Conservation (phyloP, 495 filamentous ascomycete genomes). For the Massariosphaeria phaeospora region DNA sequence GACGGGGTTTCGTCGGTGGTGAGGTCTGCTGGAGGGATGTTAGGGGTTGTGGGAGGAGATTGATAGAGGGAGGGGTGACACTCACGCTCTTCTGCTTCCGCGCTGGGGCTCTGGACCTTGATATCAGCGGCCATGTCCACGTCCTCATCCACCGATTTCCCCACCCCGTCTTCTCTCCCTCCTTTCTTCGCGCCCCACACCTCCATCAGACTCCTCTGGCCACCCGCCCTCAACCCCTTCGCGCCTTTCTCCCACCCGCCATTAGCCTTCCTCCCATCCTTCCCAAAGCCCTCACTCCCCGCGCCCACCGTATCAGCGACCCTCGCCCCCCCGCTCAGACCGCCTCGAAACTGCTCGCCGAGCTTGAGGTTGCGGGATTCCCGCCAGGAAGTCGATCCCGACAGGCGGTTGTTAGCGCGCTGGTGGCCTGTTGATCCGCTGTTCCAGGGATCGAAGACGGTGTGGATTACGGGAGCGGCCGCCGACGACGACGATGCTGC, state of each 20-base stretch:
- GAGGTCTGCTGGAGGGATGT: background rate
- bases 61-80: too few species aligned
- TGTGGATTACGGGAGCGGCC: constrained; percentile 49
- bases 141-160: constrained; percentile 29
- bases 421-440: constrained; percentile 78
- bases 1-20: background rate
- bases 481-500: constrained; percentile 7
- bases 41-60: background rate
- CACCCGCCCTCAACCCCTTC: constrained; percentile 43
- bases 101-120: background rate
- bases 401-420: constrained; percentile 57
- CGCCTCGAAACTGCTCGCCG: constrained; percentile 58
- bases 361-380: constrained; percentile 63
- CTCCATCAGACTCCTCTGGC: constrained; percentile 42
- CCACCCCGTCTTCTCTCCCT: constrained; percentile 15
- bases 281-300: constrained; percentile 41
- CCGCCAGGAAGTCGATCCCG: constrained; percentile 63
- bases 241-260: constrained; percentile 44
- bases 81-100: too few species aligned
- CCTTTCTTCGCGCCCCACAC: constrained; percentile 36
- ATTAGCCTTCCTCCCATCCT: constrained; percentile 44
- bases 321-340: constrained; percentile 44
- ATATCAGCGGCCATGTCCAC: constrained; percentile 39
- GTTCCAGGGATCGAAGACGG: constrained; percentile 75
- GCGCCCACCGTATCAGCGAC: constrained; percentile 57